Evolutionary conservation across 768 basidiomycete species (phyloP), one percentile per base, ranked within the genome.

Genomic region (Boletus rubropictus): DNA sequence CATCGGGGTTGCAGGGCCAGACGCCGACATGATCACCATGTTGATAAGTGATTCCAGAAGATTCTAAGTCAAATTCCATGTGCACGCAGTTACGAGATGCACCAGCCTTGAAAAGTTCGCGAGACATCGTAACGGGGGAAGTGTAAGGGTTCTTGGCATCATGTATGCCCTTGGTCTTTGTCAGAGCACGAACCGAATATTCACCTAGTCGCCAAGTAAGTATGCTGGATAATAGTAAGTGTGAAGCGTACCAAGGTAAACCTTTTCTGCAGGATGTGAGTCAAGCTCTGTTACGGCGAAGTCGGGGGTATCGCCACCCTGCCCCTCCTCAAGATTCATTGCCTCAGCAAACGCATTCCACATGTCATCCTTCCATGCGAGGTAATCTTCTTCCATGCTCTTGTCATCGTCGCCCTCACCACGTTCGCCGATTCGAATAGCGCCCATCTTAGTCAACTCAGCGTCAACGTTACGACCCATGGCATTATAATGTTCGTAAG

Each of bases 321-420:
- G 93, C 31, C 96, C 95, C 66, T 97, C 96, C 66, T 97, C 94
- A 42, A 96, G 91, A 43, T 78, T 77, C 78, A 97, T 78, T 18
- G 78, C 78, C 46, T 74, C 65, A n/a, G 92, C 77, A 51, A 98
- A 89, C 5, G 82, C 81, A 15, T 86, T 84, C 89, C 93, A 98
- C 93, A 98, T 94, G 56, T 76, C 78, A 61, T 99, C 95, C 68
- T 98, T 99, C 95, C 95, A 99, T 59, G 90, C 93, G 11, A 99
- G 80, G 65, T 98, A 99, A 67, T 99, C 95, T 72, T 99, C 95
- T 66, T 99, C 95, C 94, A 99, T 97, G 63, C 88, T 92, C 75
- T 96, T 96, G 69, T 99, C 96, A 62, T 99, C 95, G 61, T 99
- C 96, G 53, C 95, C 95, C 68, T 98, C 94, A 9, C 95, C 95